Conservation (phyloP, 495 filamentous ascomycete species). For the Tuber aestivum region DNA sequence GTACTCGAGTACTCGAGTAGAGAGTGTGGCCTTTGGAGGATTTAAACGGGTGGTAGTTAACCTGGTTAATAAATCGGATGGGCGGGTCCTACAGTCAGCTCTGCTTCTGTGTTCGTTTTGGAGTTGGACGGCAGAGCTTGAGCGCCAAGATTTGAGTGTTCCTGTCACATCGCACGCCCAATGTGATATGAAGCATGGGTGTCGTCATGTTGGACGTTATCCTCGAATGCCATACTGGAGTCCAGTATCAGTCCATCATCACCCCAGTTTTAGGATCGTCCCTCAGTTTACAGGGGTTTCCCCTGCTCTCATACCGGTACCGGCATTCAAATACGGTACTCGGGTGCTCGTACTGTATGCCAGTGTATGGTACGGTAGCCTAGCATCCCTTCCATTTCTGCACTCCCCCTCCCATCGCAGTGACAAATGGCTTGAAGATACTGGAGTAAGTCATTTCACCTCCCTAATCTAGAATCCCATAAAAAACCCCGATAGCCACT, state of each 20-base stretch:
- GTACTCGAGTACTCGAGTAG: too few species aligned
- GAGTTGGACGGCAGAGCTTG: not conserved
- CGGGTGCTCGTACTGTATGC: too few species aligned
- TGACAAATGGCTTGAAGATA: not conserved
- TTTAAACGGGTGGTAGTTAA: not conserved
- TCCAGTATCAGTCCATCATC: not conserved
- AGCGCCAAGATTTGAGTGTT: not conserved
- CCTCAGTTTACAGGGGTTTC: not conserved
- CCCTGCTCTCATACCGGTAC: too few species aligned
- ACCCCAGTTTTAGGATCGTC: not conserved
- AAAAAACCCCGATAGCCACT: too few species aligned
- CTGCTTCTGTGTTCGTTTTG: not conserved
- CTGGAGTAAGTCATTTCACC: not conserved
- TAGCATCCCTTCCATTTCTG: not conserved
- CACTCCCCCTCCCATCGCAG: not conserved
- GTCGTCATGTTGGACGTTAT: not conserved
- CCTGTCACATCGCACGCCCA: not conserved
- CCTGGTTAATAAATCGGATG: too few species aligned
- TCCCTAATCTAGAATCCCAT: not conserved
- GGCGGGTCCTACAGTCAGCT: too few species aligned
- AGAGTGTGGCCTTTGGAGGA: not conserved
- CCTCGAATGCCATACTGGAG: too few species aligned
- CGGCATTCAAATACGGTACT: too few species aligned
- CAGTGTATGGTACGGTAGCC: not conserved
- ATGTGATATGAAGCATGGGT: not conserved